Percentiles rank a stretch among this genome's conserved stretches.
Evolutionary conservation across 2,329 filamentous ascomycete genomes (phyloP).

Genomic region (Aspergillus nomiae): DNA sequence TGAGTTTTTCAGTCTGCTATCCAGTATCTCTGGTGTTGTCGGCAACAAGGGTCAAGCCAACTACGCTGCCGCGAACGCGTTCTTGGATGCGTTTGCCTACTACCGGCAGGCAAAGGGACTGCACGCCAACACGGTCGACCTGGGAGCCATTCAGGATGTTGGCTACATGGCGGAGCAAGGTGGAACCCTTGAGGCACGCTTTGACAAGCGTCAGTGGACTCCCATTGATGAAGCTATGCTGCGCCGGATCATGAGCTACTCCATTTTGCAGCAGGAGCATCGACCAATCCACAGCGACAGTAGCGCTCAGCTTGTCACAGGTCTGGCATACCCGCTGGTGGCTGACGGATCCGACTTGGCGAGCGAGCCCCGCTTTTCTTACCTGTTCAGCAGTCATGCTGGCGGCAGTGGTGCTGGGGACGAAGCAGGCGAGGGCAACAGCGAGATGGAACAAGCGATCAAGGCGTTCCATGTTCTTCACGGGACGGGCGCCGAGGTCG

Average conservation of each 20-base stretch:
- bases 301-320: no score
- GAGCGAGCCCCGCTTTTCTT: no score
- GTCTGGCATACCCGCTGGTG: no score
- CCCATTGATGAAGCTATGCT: neutral
- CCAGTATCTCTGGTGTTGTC: conserved; percentile 44
- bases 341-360: no score
- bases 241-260: neutral
- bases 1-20: conserved; percentile 66
- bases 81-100: conserved; percentile 37
- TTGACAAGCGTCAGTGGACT: neutral
- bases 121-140: conserved; percentile 1
- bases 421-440: no score
- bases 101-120: conserved; percentile 30
- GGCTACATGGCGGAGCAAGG: neutral
- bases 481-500: no score
- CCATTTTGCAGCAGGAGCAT: neutral
- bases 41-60: conserved; percentile 33
- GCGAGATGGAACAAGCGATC: no score
- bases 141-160: neutral
- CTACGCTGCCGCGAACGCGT: conserved; percentile 36
- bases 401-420: no score
- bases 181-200: neutral
- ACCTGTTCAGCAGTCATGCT: no score
- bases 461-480: no score
- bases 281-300: no score